Evolutionary conservation across 1,139 yeast genomes (phyloP).

Genomic region (Pichia sp.): DNA sequence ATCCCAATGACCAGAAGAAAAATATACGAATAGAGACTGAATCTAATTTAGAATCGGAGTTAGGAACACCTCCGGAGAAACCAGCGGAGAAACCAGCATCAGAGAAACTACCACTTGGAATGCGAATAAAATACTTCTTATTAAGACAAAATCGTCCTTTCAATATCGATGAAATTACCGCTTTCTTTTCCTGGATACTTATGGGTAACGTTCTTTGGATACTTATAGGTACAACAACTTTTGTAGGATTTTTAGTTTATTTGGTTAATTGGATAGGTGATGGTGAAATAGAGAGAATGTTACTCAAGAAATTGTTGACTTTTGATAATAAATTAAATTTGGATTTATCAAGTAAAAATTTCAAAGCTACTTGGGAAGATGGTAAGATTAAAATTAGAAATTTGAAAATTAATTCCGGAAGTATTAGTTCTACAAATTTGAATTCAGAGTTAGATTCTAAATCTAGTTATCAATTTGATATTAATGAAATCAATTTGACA

Average conservation of each 20-base stretch:
- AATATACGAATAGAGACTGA: too few species aligned
- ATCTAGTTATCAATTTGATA: slow-evolving; percentile 33
- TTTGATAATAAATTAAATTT: slow-evolving; percentile 34
- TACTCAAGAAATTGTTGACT: slow-evolving; percentile 23
- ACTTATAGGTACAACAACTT: slow-evolving; percentile 84
- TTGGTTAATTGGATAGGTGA: slow-evolving; percentile 22
- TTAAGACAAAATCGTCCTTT: slow-evolving; percentile 62
- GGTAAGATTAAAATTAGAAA: slow-evolving; percentile 58
- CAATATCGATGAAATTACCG: slow-evolving; percentile 82
- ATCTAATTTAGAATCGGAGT: neutral
- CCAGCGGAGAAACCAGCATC: neutral
- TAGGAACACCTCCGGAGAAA: neutral
- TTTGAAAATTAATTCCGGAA: too few species aligned
- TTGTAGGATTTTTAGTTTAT: slow-evolving; percentile 33
- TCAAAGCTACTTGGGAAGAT: slow-evolving; percentile 39
- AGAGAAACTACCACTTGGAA: slow-evolving; percentile 26
- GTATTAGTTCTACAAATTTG: too few species aligned
- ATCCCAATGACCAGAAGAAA: neutral
- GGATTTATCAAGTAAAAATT: slow-evolving; percentile 40
- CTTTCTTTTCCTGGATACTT: slow-evolving; percentile 83
- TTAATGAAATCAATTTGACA: slow-evolving; percentile 51
- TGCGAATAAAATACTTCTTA: slow-evolving; percentile 55
- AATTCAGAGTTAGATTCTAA: slow-evolving; percentile 18
- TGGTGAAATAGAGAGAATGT: slow-evolving; percentile 21
- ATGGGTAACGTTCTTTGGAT: slow-evolving; percentile 81